Evolutionary conservation across 106 monocot genomes (phyloP).

Genomic region (Alisma plantagoaquatica): DNA sequence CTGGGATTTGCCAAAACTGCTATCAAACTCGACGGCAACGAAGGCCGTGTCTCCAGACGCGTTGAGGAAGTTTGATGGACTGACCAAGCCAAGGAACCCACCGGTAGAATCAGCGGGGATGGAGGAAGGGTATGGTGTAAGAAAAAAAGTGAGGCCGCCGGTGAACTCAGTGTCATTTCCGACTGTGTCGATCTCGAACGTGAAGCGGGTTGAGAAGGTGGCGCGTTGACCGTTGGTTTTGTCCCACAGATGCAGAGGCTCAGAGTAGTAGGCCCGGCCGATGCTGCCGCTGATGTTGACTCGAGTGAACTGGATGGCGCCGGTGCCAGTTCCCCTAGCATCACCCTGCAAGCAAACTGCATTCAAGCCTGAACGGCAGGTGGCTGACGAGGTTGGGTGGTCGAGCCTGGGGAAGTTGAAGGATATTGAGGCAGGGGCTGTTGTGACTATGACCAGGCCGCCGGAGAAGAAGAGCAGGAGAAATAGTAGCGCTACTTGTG

Average conservation of each 20-base stretch:
- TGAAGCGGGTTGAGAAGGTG: constrained; percentile 32
- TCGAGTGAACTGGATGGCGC: not conserved
- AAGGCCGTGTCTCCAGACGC: constrained; percentile 1
- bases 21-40: constrained; percentile 69
- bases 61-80: not conserved
- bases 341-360: not conserved
- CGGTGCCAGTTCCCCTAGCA: not conserved
- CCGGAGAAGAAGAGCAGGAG: no score
- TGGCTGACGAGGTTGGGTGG: no score
- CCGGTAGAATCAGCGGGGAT: constrained; percentile 29
- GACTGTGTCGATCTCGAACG: constrained; percentile 32
- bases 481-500: no score
- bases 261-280: constrained; percentile 8
- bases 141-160: constrained; percentile 72
- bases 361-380: not conserved
- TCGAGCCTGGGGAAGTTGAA: constrained; percentile 9
- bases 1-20: constrained; percentile 35
- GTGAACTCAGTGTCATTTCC: constrained; percentile 2
- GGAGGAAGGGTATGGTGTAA: constrained; percentile 20
- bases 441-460: no score
- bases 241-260: constrained; percentile 10
- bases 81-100: constrained; percentile 35
- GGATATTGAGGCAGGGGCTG: no score
- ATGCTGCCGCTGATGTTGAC: not conserved
- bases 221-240: not conserved